Conservation (phyloP, 331 rosid genomes). For the Prunus yedoensis region DNA sequence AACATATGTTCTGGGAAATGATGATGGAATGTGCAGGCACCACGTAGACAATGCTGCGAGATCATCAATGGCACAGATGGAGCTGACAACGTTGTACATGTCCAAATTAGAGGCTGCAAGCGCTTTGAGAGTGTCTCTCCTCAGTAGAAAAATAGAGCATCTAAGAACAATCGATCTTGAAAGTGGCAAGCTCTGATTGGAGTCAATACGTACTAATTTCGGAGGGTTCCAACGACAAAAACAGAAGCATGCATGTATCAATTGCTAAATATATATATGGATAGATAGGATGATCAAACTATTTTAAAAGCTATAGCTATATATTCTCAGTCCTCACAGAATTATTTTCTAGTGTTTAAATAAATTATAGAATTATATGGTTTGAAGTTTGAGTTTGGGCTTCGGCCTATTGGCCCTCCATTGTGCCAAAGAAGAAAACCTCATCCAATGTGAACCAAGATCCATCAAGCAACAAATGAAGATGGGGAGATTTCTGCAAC, state of each 20-base stretch:
- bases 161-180: neutral
- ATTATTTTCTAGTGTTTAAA: too few relatives aligned
- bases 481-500: neutral
- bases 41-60: constrained; percentile 70
- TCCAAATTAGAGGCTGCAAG: constrained; percentile 41
- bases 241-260: too few relatives aligned
- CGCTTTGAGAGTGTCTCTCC: constrained; percentile 53
- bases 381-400: too few relatives aligned
- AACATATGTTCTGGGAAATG: neutral
- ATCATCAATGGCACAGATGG: constrained; percentile 20
- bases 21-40: constrained; percentile 41
- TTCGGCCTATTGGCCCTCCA: too few relatives aligned
- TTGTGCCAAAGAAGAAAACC: too few relatives aligned
- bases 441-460: too few relatives aligned
- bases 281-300: neutral
- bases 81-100: neutral
- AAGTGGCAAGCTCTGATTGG: neutral
- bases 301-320: too few relatives aligned
- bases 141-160: neutral
- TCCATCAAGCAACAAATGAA: too few relatives aligned
- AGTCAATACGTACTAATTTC: neutral
- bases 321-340: too few relatives aligned
- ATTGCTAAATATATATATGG: too few relatives aligned
- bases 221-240: neutral
- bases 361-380: too few relatives aligned